Base-by-base conservation (phyloP, 176 grass and related monocot genomes). In the Hyparrhenia diplandra region DNA sequence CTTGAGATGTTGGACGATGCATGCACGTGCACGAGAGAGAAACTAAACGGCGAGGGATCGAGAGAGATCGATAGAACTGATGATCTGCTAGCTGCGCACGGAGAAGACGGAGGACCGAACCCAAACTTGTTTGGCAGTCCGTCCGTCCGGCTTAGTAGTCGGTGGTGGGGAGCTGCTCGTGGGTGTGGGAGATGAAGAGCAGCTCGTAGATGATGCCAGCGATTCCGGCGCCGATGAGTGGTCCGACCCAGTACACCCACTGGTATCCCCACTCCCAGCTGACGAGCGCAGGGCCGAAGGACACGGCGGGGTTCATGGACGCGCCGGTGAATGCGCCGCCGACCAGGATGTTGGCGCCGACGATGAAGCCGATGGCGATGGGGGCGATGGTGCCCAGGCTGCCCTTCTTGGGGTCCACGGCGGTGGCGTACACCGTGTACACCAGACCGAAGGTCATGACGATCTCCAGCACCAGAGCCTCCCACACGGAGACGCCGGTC, bases 401-500 rank as follows among this genome's bases (percentile, higher is more conserved):
- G 62, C 92, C 96, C 89, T 84, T 91, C 89, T 91, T 98, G 13
- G 92, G 90, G 90, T 98, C 95, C 0, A 98, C 25, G 5, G 96
- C 92, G 0, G 96, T 99, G 58, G 96, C 93, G 79, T 99, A 99
- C 28, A 99, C 96, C 5, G 96, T 99, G 90, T 99, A 95, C 2
- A 99, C 96, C 1, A 99, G 91, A 7, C 96, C 96, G 89, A 99
- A 99, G 80, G 96, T 99, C 96, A 99, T 95, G 0, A 94, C 96
- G 67, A 93, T 91, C 89, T 99, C 96, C 2, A 99, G 87, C 16
- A 95, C 93, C 24, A 95, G 29, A 14, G 88, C 93, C 78, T 95
- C 79, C 87, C 71, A 87, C 4, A 41, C 88, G 57, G 79, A 65
- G 5, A 99, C 21, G 84, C 96, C 96, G 12, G 87, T 78, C 0